Evolutionary conservation across 441 rosid species (phyloP), one percentile per base, ranked within the genome.

Genomic region (Macaranga tanarius): DNA sequence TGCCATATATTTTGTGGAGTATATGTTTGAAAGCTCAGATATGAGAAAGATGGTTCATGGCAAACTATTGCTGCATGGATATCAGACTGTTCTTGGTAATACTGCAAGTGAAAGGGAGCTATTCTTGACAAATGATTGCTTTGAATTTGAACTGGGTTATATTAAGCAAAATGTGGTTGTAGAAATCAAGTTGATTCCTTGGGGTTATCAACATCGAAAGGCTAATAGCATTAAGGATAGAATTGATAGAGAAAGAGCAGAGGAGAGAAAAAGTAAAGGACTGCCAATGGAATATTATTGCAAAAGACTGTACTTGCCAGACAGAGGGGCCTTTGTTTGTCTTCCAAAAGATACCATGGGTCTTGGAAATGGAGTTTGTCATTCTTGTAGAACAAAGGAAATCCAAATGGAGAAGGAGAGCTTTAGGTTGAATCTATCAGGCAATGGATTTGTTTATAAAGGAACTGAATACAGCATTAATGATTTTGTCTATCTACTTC

Each of bases 301-400:
- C 79, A 91, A 84, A 82, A 83, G 91, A 78, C 71, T 88, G 74
- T 93, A 93, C 62, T 84, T 84, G 73, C 97, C 95, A n/a, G 90
- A 93, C 76, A 86, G 77, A 74, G 98, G 98, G 44, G 97, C 93
- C 31, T 93, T 93, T 85, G 83, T 87, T 60, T 73, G 85, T 73
- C 88, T 93, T 77, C 86, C 91, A 20, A 10, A 25, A 23, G 83
- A 81, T 75, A 79, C 75, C 67, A 74, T 93, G 70, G 95, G 92
- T 34, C 76, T 76, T 31, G 89, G 90, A 61, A 76, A 84, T 78
- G 95, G 98, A 23, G 31, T 69, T 57, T 93, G 98, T 75, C 56
- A 51, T 66, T 82, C 97, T 10, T 93, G 98, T 57, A 75, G 55
- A 75, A 61, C 61, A 50, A 87, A 76, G 72, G 83, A 87, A 67